Evolutionary conservation across 805 yeast species (phyloP).

Genomic region (Teunomyces kruisii): DNA sequence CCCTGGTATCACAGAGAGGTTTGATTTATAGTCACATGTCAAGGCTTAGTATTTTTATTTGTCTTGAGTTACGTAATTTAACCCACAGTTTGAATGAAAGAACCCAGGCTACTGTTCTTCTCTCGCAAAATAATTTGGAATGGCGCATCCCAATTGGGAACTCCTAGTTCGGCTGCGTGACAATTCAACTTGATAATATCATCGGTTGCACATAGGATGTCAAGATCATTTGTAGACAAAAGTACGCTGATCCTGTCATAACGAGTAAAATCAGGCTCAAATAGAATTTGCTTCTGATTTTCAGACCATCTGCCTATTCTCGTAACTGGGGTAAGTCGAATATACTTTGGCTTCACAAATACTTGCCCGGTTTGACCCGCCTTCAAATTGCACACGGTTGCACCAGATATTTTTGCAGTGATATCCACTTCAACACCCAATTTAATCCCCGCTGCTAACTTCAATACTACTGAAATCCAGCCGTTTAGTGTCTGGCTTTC

Average conservation of each 20-base stretch:
- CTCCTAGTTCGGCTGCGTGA: conserved; percentile 15
- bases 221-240: conserved; percentile 9
- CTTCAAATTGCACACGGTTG: conserved; percentile 14
- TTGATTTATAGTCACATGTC: no score
- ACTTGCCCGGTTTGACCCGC: conserved; percentile 20
- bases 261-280: conserved; percentile 11
- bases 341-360: conserved; percentile 17
- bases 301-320: conserved; percentile 14
- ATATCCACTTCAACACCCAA: conserved; percentile 1
- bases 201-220: conserved; percentile 22
- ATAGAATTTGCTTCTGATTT: conserved; percentile 8
- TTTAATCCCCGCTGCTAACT: background rate
- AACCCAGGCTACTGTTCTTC: background rate
- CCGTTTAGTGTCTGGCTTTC: background rate
- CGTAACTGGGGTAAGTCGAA: conserved; percentile 10
- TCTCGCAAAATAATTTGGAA: conserved; percentile 5
- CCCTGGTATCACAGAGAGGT: no score
- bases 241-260: conserved; percentile 10
- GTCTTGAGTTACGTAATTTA: no score
- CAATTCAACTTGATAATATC: conserved; percentile 22
- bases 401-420: conserved; percentile 10
- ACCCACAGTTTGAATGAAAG: no score
- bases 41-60: no score
- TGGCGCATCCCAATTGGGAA: conserved; percentile 20
- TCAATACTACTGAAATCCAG: background rate